Evolutionary conservation across 495 filamentous ascomycete genomes (phyloP), one percentile per base, ranked within the genome.

Genomic region (Echria macrotheca): DNA sequence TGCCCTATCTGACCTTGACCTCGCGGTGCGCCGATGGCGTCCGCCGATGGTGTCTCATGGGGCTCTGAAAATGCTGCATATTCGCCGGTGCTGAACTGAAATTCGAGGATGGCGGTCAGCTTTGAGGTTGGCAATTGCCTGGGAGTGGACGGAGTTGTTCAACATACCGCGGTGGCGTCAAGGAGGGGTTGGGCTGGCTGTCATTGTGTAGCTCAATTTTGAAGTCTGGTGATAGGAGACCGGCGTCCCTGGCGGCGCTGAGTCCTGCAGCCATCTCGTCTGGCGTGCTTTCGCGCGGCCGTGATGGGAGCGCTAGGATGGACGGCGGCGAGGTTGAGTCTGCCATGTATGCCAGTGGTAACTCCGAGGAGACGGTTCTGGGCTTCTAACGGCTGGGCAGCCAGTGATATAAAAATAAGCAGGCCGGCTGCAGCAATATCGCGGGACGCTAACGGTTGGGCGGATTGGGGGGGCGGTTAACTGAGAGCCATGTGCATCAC

Each of bases 11-110:
- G 17, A 59, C 83, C 81, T 71, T 89, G 90, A 56, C 81, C 53
- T 81, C 77, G 62, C 81, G 80, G 58, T 85, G 78, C 23, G 76
- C 73, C 50, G 86, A 88, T 2, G 81, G 82, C 23, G 84, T 80
- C 32, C 89, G 78, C 51, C 69, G 79, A 56, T 91, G 86, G 53
- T 95, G 89, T 57, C 89, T 75, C 48, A 84, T 71, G 3, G 85
- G 86, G 51, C 81, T 87, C 49, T 84, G 77, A 49, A 68, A 71
- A 12, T 53, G 54, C 25, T 67, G 66, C 36, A 64, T 54, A 37
- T 59, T 51, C 25, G 70, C 48, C 17, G 68, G 69, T 14, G 70
- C 67, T 45, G 71, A 70, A 25, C 68, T 74, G 44, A n/a, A 35
- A 15, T 23, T 33, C 9, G 28, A 29, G n/a, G 9, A 14, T 29